These are phyloP conservation scores for Alternaria viburni DNA, from an alignment of 2,329 filamentous ascomycete species.

Conservation along the genomic window DNA sequence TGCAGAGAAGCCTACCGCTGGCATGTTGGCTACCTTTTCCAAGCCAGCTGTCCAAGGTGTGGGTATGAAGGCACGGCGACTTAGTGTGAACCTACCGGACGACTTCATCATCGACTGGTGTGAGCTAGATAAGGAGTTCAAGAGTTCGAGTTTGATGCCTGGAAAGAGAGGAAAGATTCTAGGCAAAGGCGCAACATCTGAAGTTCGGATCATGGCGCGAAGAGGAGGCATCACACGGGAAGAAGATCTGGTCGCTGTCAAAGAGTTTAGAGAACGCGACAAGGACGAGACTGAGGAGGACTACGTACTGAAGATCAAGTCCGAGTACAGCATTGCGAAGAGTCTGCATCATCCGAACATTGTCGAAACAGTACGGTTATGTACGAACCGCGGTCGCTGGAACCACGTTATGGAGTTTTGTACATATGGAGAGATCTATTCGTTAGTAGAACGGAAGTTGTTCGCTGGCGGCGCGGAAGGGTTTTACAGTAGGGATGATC, in stretches of 20 bases:
- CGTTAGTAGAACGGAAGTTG: slow-evolving; percentile 67
- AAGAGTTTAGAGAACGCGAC: slow-evolving; percentile 81
- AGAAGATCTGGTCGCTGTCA: slow-evolving; percentile 81
- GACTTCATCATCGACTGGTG: slow-evolving; percentile 75
- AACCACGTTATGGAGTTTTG: slow-evolving; percentile 96
- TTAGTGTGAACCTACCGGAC: slow-evolving; percentile 76
- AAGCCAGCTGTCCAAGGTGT: slow-evolving; percentile 68
- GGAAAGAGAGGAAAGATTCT: slow-evolving; percentile 76
- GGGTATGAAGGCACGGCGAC: slow-evolving; percentile 77
- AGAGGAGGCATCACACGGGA: slow-evolving; percentile 63
- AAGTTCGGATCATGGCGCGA: slow-evolving; percentile 79
- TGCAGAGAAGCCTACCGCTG: slow-evolving; percentile 37
- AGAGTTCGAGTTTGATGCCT: slow-evolving; percentile 69
- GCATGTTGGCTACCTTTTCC: slow-evolving; percentile 45
- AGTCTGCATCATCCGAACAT: slow-evolving; percentile 87
- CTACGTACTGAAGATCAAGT: slow-evolving; percentile 89
- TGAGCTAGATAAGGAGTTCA: slow-evolving; percentile 72
- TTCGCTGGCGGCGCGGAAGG: slow-evolving; percentile 60
- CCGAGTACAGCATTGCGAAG: slow-evolving; percentile 87
- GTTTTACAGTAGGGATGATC: slow-evolving; percentile 68
- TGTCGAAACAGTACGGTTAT: slow-evolving; percentile 78
- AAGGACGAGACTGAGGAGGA: slow-evolving; percentile 72
- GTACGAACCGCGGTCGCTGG: slow-evolving; percentile 75
- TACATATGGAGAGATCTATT: slow-evolving; percentile 79
- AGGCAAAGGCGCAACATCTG: slow-evolving; percentile 82